A percentile compares a stretch with the other conserved stretches of the same genome.
These are phyloP conservation scores for Rhodotorula kratochvilovae DNA, from an alignment of 768 basidiomycete species.

Conservation along the genomic window DNA sequence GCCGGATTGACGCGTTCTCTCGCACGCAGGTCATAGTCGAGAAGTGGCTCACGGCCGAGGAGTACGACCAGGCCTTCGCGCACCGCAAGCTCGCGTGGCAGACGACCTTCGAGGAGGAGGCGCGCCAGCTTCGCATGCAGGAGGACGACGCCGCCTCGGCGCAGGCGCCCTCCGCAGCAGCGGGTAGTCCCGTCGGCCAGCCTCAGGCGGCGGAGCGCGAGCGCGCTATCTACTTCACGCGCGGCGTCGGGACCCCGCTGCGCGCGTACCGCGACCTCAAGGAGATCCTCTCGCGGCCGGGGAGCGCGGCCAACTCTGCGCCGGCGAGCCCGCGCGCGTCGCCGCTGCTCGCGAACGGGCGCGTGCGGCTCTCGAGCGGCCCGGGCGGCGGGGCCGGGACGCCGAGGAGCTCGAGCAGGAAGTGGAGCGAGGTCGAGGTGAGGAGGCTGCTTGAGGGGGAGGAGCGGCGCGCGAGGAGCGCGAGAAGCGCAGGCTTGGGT, in stretches of 20 bases:
- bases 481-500: conserved; percentile 15
- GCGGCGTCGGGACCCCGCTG: conserved; percentile 19
- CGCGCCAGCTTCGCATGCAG: conserved; percentile 4
- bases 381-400: not conserved
- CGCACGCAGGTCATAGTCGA: conserved; percentile 27
- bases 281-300: not conserved
- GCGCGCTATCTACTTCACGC: conserved; percentile 12
- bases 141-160: not conserved
- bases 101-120: conserved; percentile 14
- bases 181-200: not conserved
- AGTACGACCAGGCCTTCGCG: conserved; percentile 4
- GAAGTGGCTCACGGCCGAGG: conserved; percentile 21
- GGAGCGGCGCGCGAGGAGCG: conserved; percentile 12
- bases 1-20: not conserved
- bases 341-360: conserved; percentile 4
- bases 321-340: not conserved
- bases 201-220: not conserved
- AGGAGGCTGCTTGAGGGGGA: conserved; percentile 10
- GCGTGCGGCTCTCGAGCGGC: conserved; percentile 7
- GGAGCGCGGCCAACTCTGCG: not conserved
- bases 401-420: not conserved
- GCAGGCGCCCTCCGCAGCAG: too few relatives aligned
- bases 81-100: conserved; percentile 32
- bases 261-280: conserved; percentile 11
- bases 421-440: conserved; percentile 21